Evolutionary conservation across 805 yeast genomes (phyloP).

Genomic region (Teunomyces stri): DNA sequence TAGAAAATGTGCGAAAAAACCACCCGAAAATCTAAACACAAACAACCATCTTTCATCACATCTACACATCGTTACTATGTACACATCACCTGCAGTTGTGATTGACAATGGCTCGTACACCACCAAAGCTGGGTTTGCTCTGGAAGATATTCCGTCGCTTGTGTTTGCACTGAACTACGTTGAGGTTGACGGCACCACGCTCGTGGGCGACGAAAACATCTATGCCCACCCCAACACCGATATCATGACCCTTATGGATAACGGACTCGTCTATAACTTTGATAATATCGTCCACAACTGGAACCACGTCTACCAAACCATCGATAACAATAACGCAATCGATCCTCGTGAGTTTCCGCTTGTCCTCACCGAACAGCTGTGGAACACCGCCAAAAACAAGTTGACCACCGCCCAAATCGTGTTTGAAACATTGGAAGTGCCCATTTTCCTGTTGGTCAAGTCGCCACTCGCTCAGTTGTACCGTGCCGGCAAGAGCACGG

Average conservation of each 20-base stretch:
- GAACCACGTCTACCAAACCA: constrained; percentile 56
- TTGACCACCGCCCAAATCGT: constrained; percentile 64
- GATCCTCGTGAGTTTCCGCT: constrained; percentile 65
- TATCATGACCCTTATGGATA: constrained; percentile 57
- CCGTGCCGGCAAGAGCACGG: constrained; percentile 74
- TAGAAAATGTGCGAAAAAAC: too few species aligned
- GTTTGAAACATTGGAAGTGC: constrained; percentile 71
- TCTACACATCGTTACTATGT: too few species aligned
- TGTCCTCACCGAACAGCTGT: constrained; percentile 59
- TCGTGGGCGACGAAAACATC: constrained; percentile 41
- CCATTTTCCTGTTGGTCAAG: constrained; percentile 71
- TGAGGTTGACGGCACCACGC: constrained; percentile 22
- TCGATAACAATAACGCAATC: constrained; percentile 41
- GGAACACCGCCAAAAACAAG: constrained; percentile 64
- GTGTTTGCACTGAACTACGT: constrained; percentile 58
- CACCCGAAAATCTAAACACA: too few species aligned
- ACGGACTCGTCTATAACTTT: constrained; percentile 70
- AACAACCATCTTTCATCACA: too few species aligned
- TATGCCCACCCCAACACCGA: constrained; percentile 44
- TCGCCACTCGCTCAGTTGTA: constrained; percentile 76
- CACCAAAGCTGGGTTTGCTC: constrained; percentile 71
- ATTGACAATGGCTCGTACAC: constrained; percentile 65
- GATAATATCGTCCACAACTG: constrained; percentile 66
- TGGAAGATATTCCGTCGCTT: constrained; percentile 59
- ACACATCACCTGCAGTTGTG: constrained; percentile 56